A percentile compares a stretch with the other conserved stretches of the same genome.
Evolutionary conservation across 108 stramenopile species (phyloP).

Genomic region (Stephanodiscus triporus): DNA sequence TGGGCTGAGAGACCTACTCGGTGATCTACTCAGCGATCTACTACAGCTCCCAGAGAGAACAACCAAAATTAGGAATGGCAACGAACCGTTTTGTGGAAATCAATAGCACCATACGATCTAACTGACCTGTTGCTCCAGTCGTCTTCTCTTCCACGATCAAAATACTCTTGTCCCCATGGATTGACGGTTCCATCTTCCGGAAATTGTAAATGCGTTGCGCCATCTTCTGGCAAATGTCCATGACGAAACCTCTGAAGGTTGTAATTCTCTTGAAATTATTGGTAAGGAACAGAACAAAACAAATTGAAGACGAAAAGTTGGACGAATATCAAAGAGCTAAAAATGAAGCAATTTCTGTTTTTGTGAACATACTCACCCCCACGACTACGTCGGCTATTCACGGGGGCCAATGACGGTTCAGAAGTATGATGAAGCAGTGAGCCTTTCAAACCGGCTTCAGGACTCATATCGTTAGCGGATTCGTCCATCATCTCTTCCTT

Average conservation of each 20-base stretch:
- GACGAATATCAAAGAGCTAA: neutral
- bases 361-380: neutral
- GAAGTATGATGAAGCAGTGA: neutral
- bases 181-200: neutral
- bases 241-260: neutral
- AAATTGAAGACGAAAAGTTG: neutral
- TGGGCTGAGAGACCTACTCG: slow-evolving; percentile 7
- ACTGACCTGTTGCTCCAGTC: slow-evolving; percentile 8
- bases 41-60: neutral
- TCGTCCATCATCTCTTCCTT: slow-evolving; percentile 12
- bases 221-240: neutral
- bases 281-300: neutral
- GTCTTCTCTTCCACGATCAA: slow-evolving; percentile 1
- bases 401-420: neutral
- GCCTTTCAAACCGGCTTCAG: slow-evolving; percentile 6
- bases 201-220: neutral
- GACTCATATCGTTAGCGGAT: slow-evolving; percentile 15
- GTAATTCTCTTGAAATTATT: neutral
- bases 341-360: neutral
- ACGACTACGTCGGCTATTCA: neutral
- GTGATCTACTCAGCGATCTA: slow-evolving; percentile 1
- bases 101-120: neutral
- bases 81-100: neutral
- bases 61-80: neutral
- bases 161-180: slow-evolving; percentile 3